Evolutionary conservation across 2,329 filamentous ascomycete genomes (phyloP).

Genomic region (Sarocladium oryzae): DNA sequence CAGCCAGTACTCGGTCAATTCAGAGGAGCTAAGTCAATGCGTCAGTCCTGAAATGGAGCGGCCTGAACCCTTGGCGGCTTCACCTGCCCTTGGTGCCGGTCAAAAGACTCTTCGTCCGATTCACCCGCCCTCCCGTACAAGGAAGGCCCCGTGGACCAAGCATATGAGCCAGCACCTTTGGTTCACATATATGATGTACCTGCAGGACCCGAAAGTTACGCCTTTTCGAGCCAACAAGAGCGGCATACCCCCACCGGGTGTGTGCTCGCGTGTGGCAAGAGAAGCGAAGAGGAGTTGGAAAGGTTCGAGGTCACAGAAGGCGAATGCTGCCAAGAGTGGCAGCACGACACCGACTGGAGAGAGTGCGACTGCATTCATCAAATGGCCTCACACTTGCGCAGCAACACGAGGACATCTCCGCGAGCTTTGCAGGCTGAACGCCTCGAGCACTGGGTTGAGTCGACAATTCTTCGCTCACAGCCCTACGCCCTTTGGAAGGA

Average conservation of each 20-base stretch:
- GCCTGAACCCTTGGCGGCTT: not conserved
- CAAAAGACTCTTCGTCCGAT: not conserved
- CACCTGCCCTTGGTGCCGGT: not conserved
- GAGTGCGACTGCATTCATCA: slow-evolving; percentile 40
- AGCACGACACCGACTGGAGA: slow-evolving; percentile 50
- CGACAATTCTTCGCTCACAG: slow-evolving; percentile 44
- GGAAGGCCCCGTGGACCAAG: slow-evolving; percentile 56
- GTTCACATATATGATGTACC: slow-evolving; percentile 57
- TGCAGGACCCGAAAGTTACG: slow-evolving; percentile 61
- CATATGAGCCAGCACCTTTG: slow-evolving; percentile 61
- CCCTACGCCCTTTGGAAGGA: slow-evolving; percentile 49
- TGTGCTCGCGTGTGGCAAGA: slow-evolving; percentile 58
- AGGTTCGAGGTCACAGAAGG: slow-evolving; percentile 40
- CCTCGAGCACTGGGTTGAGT: slow-evolving; percentile 36
- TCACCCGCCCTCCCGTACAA: slow-evolving; percentile 22
- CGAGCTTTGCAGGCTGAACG: slow-evolving; percentile 54
- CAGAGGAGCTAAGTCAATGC: slow-evolving; percentile 48
- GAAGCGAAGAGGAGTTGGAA: slow-evolving; percentile 63
- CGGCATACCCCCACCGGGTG: slow-evolving; percentile 57
- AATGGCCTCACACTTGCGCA: slow-evolving; percentile 59
- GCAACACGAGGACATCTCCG: slow-evolving; percentile 57
- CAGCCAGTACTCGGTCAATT: slow-evolving; percentile 48
- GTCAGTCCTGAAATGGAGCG: slow-evolving; percentile 40
- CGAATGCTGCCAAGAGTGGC: slow-evolving; percentile 33
- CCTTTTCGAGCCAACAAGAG: slow-evolving; percentile 59